phyloP scores from a whole-genome alignment of 768 basidiomycete species.

The Strobilomyces echinocephalus region DNA sequence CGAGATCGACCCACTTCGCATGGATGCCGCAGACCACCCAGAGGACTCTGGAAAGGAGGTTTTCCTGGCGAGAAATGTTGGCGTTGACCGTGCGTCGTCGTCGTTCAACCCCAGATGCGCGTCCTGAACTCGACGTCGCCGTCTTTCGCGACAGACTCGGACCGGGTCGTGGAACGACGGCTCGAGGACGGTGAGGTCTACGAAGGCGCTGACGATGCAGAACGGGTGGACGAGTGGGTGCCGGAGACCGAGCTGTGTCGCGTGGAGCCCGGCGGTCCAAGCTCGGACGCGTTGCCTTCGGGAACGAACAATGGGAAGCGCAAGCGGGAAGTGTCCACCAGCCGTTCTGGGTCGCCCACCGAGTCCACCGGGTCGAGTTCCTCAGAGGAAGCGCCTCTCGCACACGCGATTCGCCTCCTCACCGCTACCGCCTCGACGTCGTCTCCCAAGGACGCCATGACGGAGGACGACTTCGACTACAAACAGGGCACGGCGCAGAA shows the following conservation, averaged over 20 bases:
- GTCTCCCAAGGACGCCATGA: conserved; percentile 37
- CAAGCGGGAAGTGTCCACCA: conserved; percentile 20
- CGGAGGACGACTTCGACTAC: conserved; percentile 71
- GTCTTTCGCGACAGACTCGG: no score
- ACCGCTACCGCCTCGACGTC: background rate
- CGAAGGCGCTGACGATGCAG: conserved; percentile 48
- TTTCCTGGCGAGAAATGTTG: conserved; percentile 32
- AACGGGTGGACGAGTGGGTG: conserved; percentile 74
- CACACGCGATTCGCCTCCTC: background rate
- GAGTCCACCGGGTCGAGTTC: conserved; percentile 24
- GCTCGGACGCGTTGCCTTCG: conserved; percentile 13
- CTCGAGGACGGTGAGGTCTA: conserved; percentile 43
- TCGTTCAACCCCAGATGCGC: conserved; percentile 3
- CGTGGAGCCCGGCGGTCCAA: conserved; percentile 21
- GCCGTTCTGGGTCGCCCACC: conserved; percentile 15
- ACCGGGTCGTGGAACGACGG: no score
- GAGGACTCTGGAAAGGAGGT: conserved; percentile 3
- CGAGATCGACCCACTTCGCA: conserved; percentile 9
- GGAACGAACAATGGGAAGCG: conserved; percentile 32
- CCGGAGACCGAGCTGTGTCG: conserved; percentile 37
- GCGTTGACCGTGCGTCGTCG: conserved; percentile 33
- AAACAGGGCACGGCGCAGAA: conserved; percentile 63
- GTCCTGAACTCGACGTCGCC: conserved; percentile 6
- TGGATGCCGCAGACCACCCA: conserved; percentile 18
- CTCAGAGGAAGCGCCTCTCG: conserved; percentile 3